phyloP scores from a whole-genome alignment of 768 basidiomycete species.

The Rhodotorula babjevae region DNA sequence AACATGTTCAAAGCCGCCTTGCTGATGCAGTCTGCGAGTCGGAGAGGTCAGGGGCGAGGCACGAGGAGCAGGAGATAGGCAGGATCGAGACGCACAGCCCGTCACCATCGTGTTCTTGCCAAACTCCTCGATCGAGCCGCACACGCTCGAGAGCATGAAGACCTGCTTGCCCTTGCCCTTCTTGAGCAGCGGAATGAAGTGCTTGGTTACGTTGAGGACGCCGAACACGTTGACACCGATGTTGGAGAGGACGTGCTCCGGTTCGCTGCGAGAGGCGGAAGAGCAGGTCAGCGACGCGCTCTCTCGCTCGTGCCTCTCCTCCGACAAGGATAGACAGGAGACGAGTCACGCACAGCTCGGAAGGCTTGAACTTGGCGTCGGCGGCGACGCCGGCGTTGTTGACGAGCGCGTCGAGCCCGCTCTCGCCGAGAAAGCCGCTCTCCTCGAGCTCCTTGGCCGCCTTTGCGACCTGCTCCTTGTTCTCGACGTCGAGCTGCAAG shows the following conservation, averaged over 20 bases:
- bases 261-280: not conserved
- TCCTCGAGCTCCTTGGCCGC: conserved; percentile 29
- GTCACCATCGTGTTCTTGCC: not conserved
- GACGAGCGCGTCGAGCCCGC: conserved; percentile 20
- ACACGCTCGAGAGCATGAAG: conserved; percentile 5
- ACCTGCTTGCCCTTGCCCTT: conserved; percentile 22
- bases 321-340: too few species aligned
- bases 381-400: conserved; percentile 33
- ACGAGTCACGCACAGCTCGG: not conserved
- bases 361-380: not conserved
- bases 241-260: conserved; percentile 29
- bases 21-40: conserved; percentile 20
- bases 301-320: too few species aligned
- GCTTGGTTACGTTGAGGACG: conserved; percentile 47
- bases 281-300: too few species aligned
- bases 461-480: conserved; percentile 45
- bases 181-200: conserved; percentile 50
- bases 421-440: conserved; percentile 13
- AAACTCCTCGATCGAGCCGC: conserved; percentile 6
- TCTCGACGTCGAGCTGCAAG: conserved; percentile 49
- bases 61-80: not conserved
- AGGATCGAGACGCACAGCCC: not conserved
- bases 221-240: conserved; percentile 48
- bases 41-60: too few species aligned
- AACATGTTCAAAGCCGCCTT: conserved; percentile 36